These are phyloP conservation scores for Starmerella apis DNA, from an alignment of 805 yeast species.

Conservation along the genomic window DNA sequence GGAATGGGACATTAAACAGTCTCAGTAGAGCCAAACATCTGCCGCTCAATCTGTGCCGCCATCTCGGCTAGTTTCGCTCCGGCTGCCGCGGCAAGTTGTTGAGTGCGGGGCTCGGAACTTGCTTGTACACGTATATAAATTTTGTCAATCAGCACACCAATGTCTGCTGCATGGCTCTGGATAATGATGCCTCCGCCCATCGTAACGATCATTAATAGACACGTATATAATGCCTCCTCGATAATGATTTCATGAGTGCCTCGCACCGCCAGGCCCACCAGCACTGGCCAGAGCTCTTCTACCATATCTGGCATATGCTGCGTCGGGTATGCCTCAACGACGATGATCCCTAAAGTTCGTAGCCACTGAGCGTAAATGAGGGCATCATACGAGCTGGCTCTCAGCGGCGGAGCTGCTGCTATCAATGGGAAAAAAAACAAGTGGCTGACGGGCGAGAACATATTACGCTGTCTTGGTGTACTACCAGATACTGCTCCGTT, in stretches of 20 bases:
- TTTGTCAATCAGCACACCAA: constrained; percentile 25
- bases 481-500: not conserved
- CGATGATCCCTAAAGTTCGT: constrained; percentile 46
- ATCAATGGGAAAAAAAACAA: constrained; percentile 47
- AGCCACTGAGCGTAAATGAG: constrained; percentile 49
- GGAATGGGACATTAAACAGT: constrained; percentile 53
- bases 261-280: constrained; percentile 15
- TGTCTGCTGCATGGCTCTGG: constrained; percentile 25
- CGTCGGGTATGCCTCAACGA: constrained; percentile 50
- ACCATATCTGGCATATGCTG: constrained; percentile 47
- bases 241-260: constrained; percentile 20
- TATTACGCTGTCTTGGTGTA: constrained; percentile 20
- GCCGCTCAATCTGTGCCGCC: not conserved
- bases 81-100: constrained; percentile 4
- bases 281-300: constrained; percentile 37
- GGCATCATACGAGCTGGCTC: constrained; percentile 20
- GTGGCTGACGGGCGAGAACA: constrained; percentile 39
- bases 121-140: not conserved
- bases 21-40: not conserved
- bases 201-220: constrained; percentile 29
- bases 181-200: constrained; percentile 28
- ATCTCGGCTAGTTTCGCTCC: constrained; percentile 5
- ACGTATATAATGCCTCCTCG: constrained; percentile 30
- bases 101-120: constrained; percentile 2
- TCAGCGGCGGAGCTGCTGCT: constrained; percentile 23